phyloP scores from a whole-genome alignment of 108 stramenopile genomes.

The Fistulifera solaris region DNA sequence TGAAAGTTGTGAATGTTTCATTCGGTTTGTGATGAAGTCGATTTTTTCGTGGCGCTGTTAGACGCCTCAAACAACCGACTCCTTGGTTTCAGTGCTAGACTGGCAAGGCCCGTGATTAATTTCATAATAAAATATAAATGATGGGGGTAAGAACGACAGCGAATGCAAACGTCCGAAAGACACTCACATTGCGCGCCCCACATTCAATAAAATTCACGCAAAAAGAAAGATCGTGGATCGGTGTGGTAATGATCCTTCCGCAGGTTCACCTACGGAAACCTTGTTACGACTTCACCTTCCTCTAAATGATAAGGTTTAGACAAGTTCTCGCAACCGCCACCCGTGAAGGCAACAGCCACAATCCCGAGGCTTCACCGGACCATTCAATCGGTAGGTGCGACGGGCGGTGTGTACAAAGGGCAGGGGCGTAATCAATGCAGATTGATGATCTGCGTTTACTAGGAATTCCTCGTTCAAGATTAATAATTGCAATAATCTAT shows the following conservation, averaged over 20 bases:
- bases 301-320: slow-evolving; percentile 91
- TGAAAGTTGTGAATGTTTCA: slow-evolving; percentile 77
- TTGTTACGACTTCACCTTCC: slow-evolving; percentile 98
- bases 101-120: no score
- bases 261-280: slow-evolving; percentile 99
- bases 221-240: slow-evolving; percentile 54
- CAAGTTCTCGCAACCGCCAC: slow-evolving; percentile 64
- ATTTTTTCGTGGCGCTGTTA: background rate
- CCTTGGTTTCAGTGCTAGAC: background rate
- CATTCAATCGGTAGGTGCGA: slow-evolving; percentile 99
- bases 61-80: background rate
- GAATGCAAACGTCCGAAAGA: background rate
- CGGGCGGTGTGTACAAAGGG: slow-evolving; percentile 96
- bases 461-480: slow-evolving; percentile 99
- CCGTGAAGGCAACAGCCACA: slow-evolving; percentile 67
- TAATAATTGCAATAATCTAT: slow-evolving; percentile 99
- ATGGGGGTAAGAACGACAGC: background rate
- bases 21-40: background rate
- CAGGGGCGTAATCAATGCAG: slow-evolving; percentile 45
- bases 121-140: background rate
- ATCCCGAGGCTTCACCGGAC: slow-evolving; percentile 95
- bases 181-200: no score
- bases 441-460: slow-evolving; percentile 99
- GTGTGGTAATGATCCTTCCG: slow-evolving; percentile 97
- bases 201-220: background rate